Base-by-base conservation (phyloP, 805 yeast species). In the Spencermartinsiella europaea region DNA sequence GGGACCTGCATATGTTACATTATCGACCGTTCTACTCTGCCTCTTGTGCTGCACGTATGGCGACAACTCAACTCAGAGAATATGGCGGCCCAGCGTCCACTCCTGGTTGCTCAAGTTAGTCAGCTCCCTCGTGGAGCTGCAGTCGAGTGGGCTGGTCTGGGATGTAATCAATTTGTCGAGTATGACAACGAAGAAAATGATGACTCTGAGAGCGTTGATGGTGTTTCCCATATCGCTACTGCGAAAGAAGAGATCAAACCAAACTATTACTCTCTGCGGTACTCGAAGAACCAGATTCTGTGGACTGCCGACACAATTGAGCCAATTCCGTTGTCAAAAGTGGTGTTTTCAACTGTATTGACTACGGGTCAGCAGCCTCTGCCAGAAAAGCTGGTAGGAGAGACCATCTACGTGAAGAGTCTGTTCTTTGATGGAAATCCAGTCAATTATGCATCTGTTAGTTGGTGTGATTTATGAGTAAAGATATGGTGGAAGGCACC, bases 1-100 rank as follows among this genome's bases (percentile, higher is more conserved):
- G 49, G 79, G 1, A 65, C 70, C 4, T 71, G 75, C 45, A 70
- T 80, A 1, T 83, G 88, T 48, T 85, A 75, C 51, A 66, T 81
- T 3, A 74, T 80, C 1, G 59, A 66, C 34, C 20, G 45, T n/a
- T 46, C 38, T 44, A 0, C 53, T 65, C 42, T 66, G 72, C 0
- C 47, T 58, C 0, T 38, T 59, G 3, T 76, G 71, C 0, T 47
- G 61, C 2, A 51, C 63, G 17, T 63, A 71, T 0, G 83, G 88
- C 83, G 31, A 25, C 10, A 59, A 21, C 21, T 10, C 7, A 17
- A 28, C 14, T 7, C n/a, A 19, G 40, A 21, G 14, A n/a, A 5
- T 16, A 20, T n/a, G 42, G 14, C 4, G 10, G 12, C 27, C n/a
- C 16, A 33, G 7, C 5, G 27, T 10, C 22, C 17, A 28, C 38